phyloP scores from a whole-genome alignment of 495 filamentous ascomycete genomes.

The Thozetella sp. region DNA sequence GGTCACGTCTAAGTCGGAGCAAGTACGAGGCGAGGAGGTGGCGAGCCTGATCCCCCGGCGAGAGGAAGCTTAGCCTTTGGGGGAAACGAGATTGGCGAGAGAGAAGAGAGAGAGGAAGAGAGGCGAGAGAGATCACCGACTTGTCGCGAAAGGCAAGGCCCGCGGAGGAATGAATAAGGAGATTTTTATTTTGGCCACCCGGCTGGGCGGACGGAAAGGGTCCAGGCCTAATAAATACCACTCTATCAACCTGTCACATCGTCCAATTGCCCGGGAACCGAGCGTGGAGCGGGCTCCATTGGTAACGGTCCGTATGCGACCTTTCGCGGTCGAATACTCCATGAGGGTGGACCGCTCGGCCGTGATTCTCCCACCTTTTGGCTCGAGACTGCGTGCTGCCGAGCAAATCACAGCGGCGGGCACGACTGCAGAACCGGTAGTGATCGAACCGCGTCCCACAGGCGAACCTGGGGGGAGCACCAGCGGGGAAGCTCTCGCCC shows the following conservation, averaged over 20 bases:
- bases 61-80: neutral
- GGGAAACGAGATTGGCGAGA: neutral
- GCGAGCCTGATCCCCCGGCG: no score
- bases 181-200: slow-evolving; percentile 3
- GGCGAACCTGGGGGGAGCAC: slow-evolving; percentile 1
- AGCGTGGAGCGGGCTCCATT: slow-evolving; percentile 4
- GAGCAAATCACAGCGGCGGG: slow-evolving; percentile 12
- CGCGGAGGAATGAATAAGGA: neutral
- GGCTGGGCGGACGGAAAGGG: slow-evolving; percentile 11
- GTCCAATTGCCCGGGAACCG: slow-evolving; percentile 15
- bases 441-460: slow-evolving; percentile 12
- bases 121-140: neutral
- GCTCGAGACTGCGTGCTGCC: slow-evolving; percentile 4
- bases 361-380: slow-evolving; percentile 4
- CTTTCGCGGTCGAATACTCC: no score
- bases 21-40: no score
- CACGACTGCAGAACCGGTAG: slow-evolving; percentile 10
- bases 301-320: neutral
- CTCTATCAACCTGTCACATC: slow-evolving; percentile 6
- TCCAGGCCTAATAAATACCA: slow-evolving; percentile 6
- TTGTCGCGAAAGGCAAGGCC: slow-evolving; percentile 1
- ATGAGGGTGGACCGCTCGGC: neutral
- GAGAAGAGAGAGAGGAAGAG: neutral
- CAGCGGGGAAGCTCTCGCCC: neutral
- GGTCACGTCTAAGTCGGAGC: neutral